These are phyloP conservation scores for Aspergillus chevalieri DNA, from an alignment of 2,329 filamentous ascomycete species.

Conservation along the genomic window DNA sequence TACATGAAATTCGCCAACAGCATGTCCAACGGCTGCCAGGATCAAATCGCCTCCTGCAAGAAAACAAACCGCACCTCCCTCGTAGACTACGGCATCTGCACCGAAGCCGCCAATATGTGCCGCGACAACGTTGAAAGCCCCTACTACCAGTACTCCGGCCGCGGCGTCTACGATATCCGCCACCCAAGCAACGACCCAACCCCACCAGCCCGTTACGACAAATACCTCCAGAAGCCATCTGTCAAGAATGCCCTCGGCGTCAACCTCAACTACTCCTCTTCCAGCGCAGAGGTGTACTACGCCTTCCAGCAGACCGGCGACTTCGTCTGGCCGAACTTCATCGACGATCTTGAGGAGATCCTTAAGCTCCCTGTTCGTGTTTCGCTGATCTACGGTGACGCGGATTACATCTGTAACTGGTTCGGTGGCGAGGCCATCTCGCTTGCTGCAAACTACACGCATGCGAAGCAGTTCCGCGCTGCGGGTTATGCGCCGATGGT, in stretches of 20 bases:
- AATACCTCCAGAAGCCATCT: slow-evolving; percentile 58
- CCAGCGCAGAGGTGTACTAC: slow-evolving; percentile 37
- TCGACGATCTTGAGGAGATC: slow-evolving; percentile 55
- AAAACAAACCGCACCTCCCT: slow-evolving; percentile 55
- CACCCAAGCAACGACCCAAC: slow-evolving; percentile 55
- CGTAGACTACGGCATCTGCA: slow-evolving; percentile 46
- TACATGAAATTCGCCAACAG: slow-evolving; percentile 53
- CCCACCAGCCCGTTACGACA: slow-evolving; percentile 54
- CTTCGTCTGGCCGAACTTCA: slow-evolving; percentile 57
- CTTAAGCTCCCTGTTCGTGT: slow-evolving; percentile 59
- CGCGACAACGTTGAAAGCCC: slow-evolving; percentile 51
- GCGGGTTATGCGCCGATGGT: slow-evolving; percentile 69
- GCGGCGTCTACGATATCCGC: slow-evolving; percentile 58
- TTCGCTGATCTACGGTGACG: slow-evolving; percentile 64
- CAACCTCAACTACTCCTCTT: slow-evolving; percentile 54
- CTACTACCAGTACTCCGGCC: slow-evolving; percentile 50
- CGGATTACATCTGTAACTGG: slow-evolving; percentile 52
- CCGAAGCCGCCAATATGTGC: slow-evolving; percentile 51
- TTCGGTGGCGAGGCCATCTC: slow-evolving; percentile 70
- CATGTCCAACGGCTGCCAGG: slow-evolving; percentile 56
- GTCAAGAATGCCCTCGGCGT: slow-evolving; percentile 58
- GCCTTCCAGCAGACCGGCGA: slow-evolving; percentile 53
- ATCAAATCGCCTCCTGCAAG: slow-evolving; percentile 63
- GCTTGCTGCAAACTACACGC: slow-evolving; percentile 49
- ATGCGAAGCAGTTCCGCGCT: slow-evolving; percentile 52